Evolutionary conservation across 805 yeast species (phyloP).

Genomic region (Lipomyces lipofer): DNA sequence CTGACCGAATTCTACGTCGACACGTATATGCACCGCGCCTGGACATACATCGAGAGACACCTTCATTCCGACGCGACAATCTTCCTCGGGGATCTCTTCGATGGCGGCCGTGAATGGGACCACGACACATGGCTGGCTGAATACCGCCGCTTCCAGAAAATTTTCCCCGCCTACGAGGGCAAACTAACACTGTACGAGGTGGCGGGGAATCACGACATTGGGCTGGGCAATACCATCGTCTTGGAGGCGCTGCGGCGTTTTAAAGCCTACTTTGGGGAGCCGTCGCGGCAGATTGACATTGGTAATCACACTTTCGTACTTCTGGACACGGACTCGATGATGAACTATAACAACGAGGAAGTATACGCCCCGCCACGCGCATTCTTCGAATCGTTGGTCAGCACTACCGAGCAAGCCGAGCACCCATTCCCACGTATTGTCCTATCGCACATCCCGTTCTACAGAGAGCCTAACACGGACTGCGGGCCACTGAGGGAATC

Average conservation of each 20-base stretch:
- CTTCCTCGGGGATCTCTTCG: conserved; percentile 89
- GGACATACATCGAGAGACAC: conserved; percentile 55
- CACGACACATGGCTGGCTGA: conserved; percentile 70
- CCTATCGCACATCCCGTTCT: conserved; percentile 86
- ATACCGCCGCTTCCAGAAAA: conserved; percentile 60
- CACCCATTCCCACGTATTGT: conserved; percentile 60
- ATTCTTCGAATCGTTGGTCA: conserved; percentile 47
- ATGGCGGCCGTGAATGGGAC: conserved; percentile 90
- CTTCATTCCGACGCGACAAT: conserved; percentile 75
- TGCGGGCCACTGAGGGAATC: conserved; percentile 85
- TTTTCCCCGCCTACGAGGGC: conserved; percentile 56
- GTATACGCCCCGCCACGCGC: conserved; percentile 51
- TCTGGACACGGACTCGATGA: conserved; percentile 80
- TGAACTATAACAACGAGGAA: conserved; percentile 53
- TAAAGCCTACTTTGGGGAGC: conserved; percentile 68
- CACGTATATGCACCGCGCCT: conserved; percentile 75
- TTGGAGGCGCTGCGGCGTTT: conserved; percentile 62
- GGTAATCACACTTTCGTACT: conserved; percentile 73
- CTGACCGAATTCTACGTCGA: conserved; percentile 68
- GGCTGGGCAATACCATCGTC: conserved; percentile 76
- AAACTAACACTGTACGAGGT: conserved; percentile 41
- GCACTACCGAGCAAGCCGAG: conserved; percentile 30
- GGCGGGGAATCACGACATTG: conserved; percentile 96
- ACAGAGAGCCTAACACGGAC: conserved; percentile 55
- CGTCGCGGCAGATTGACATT: conserved; percentile 53